Evolutionary conservation across 495 filamentous ascomycete species (phyloP), one percentile per base, ranked within the genome.

Genomic region (Penicillium coffeae): DNA sequence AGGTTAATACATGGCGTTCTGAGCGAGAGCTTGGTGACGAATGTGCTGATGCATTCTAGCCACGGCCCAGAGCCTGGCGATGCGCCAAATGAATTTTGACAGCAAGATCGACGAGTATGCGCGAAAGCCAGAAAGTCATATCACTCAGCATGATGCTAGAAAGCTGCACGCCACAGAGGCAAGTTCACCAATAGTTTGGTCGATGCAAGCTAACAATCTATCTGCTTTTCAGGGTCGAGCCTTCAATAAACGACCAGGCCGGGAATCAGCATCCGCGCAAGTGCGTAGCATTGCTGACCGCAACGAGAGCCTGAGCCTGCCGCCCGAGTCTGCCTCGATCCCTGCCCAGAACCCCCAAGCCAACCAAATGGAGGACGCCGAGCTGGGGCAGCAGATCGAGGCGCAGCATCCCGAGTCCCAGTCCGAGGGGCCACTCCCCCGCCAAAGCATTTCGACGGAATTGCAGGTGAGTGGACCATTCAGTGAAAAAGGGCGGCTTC

Each of bases 51-150:
- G 3, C 40, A 8, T 32, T 27, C 8, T n/a, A 69, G 66, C 66
- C 6, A 62, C 59, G 35, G 65, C 65, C 0, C 65, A 69, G 16
- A 66, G 63, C 35, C 50, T 72, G 9, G 58, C 61, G 1, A 67
- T 68, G 57, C 54, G 58, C 22, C 63, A 72, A 40, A 67, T 61
- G 60, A 67, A 68, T 20, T 72, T 72, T 18, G 66, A 72, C 38
- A 58, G 49, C 22, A 69, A 68, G 42, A n/a, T 67, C 0, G 63
- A 67, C 10, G 60, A 69, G 27, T 20, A 67, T 5, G 50, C 63
- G 4, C 47, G 63, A 0, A 72, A 69, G 21, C 63, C 66, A 22
- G 59, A 54, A 16, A 63, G 52, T 16, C 54, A 63, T 25, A 69
- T 70, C 21, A 67, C 63, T 12, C 55, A 62, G 36, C 51, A 64